Conservation (phyloP, 2,329 filamentous ascomycete genomes). For the Anthostomella pinea region DNA sequence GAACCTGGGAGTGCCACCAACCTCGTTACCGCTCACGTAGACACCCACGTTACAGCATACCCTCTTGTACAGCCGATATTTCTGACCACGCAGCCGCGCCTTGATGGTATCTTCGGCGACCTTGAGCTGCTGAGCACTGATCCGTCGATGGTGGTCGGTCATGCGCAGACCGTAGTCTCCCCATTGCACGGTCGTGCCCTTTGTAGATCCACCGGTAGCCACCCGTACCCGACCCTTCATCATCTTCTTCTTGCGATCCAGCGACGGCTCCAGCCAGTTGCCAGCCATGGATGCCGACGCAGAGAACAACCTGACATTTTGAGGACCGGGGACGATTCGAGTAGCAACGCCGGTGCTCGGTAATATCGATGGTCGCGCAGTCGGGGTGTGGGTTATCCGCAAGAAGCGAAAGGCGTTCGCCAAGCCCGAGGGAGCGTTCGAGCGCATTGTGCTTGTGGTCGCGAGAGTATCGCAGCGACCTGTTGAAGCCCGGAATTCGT, state of each 20-base stretch:
- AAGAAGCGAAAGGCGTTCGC: slow-evolving; percentile 51
- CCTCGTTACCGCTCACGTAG: slow-evolving; percentile 91
- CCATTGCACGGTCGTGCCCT: slow-evolving; percentile 94
- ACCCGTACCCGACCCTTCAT: slow-evolving; percentile 89
- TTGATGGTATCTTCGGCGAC: slow-evolving; percentile 94
- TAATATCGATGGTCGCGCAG: slow-evolving; percentile 37
- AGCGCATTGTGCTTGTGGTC: slow-evolving; percentile 43
- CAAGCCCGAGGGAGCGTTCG: slow-evolving; percentile 42
- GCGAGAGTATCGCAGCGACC: slow-evolving; percentile 9
- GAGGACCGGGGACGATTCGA: slow-evolving; percentile 33
- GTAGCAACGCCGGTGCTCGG: slow-evolving; percentile 29
- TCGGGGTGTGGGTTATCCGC: slow-evolving; percentile 40
- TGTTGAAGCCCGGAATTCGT: slow-evolving; percentile 9
- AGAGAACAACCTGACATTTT: slow-evolving; percentile 66
- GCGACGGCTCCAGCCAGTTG: slow-evolving; percentile 80
- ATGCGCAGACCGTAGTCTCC: slow-evolving; percentile 94
- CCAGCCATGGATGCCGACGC: slow-evolving; percentile 58
- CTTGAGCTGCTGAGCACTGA: slow-evolving; percentile 82
- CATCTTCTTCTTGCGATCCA: slow-evolving; percentile 77
- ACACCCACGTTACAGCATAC: slow-evolving; percentile 92
- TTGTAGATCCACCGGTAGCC: slow-evolving; percentile 82
- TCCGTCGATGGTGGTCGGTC: slow-evolving; percentile 86
- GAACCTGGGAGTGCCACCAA: slow-evolving; percentile 34
- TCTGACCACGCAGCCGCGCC: slow-evolving; percentile 80
- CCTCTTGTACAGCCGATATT: slow-evolving; percentile 88